Evolutionary conservation across 176 grass and related monocot genomes (phyloP), one percentile per base, ranked within the genome.

Genomic region (Musa beccarii): DNA sequence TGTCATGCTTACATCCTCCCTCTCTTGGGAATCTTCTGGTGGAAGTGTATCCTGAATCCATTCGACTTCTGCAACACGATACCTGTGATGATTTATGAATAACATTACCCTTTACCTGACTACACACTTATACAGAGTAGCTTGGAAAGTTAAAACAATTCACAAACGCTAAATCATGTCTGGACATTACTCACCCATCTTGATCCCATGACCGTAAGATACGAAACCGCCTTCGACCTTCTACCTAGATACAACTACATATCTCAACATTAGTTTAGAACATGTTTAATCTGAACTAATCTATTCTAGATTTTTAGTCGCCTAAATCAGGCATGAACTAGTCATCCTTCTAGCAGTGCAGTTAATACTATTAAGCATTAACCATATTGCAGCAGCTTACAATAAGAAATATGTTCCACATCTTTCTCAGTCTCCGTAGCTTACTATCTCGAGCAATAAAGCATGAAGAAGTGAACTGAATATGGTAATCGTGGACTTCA

Each of bases 11-110:
- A 92, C 95, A 79, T 94, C 84, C 85, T 82, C 84, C 79, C 73
- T 99, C 76, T 87, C 90, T 68, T 83, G 78, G 9, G 88, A 99
- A 43, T 88, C 88, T 79, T 99, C 90, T 71, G 82, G 90, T 74
- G 83, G 85, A 49, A 71, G 79, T 74, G 79, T 80, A 89, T 99
- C 95, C 78, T 89, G 76, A 81, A 94, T 73, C 88, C 90, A 92
- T 84, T 99, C 95, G 87, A 99, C 85, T 92, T 99, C 86, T 84
- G 95, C 90, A 86, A 99, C 86, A 69, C 95, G 87, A 84, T 99
- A 99, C 54, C 90, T 99, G 66, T 61, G 82, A 64, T 65, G 51
- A 76, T 77, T 61, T 23, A 78, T 69, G 73, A 87, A 79, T 51
- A 55, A 78, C 14, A 34, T 53, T 82, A 73, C 51, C 11, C 1